These are phyloP conservation scores for Eudorina sp. DNA, from an alignment of 139 green algal species.

Conservation along the genomic window DNA sequence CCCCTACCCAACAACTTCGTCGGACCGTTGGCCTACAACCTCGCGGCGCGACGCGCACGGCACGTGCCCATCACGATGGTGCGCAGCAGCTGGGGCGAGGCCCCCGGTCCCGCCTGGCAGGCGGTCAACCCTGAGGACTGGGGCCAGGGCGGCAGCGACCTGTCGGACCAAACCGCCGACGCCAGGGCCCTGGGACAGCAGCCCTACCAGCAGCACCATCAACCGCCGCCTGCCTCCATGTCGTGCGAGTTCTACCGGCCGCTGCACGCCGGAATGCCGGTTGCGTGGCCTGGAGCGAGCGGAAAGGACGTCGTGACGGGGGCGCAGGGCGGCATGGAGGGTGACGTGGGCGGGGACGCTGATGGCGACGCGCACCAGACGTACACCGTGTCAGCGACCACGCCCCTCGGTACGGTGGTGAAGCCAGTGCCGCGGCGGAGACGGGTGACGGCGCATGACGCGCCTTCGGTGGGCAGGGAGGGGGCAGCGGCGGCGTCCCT, in stretches of 20 bases:
- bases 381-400: slow-evolving; percentile 25
- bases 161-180: background rate
- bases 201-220: background rate
- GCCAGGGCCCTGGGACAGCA: background rate
- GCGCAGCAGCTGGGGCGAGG: slow-evolving; percentile 41
- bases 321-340: background rate
- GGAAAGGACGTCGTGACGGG: too few species aligned
- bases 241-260: slow-evolving; percentile 1
- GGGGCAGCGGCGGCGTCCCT: background rate
- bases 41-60: background rate
- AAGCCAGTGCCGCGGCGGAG: background rate
- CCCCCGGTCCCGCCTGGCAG: background rate
- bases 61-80: background rate
- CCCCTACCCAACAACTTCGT: background rate
- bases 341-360: background rate
- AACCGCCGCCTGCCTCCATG: background rate
- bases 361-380: background rate
- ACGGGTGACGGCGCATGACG: background rate
- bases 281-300: background rate
- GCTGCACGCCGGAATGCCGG: background rate
- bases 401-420: background rate
- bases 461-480: background rate
- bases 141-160: background rate
- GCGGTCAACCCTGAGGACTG: background rate
- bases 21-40: slow-evolving; percentile 12